phyloP scores from a whole-genome alignment of 148 eudicot species.

The Selenicereus undatus region DNA sequence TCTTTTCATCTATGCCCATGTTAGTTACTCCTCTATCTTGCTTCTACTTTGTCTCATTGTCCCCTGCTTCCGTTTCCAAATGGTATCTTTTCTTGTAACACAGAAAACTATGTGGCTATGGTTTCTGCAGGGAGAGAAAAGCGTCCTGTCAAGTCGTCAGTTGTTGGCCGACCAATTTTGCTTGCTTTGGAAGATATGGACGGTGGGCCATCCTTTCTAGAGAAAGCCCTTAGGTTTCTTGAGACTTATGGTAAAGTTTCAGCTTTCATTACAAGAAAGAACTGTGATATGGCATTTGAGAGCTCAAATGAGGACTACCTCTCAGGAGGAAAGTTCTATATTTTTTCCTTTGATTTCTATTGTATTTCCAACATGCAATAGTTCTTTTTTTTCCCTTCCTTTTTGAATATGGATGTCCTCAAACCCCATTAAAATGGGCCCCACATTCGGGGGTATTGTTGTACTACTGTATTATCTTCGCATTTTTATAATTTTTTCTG shows the following conservation, averaged over 20 bases:
- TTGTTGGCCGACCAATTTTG: slow-evolving; percentile 94
- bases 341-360: no score
- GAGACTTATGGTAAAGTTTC: slow-evolving; percentile 71
- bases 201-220: slow-evolving; percentile 98
- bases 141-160: slow-evolving; percentile 89
- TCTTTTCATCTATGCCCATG: slow-evolving; percentile 66
- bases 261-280: not conserved
- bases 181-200: slow-evolving; percentile 96
- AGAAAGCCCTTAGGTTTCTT: slow-evolving; percentile 92
- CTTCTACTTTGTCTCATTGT: no score
- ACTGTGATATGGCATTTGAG: not conserved
- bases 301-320: not conserved
- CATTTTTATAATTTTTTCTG: no score
- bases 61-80: not conserved
- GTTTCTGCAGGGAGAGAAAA: slow-evolving; percentile 74
- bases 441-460: no score
- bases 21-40: no score
- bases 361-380: no score
- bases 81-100: not conserved
- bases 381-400: no score
- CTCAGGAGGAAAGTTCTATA: not conserved
- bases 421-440: no score
- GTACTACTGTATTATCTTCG: no score
- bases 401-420: no score
- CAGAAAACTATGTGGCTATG: not conserved